A percentile compares a stretch with the other conserved stretches of the same genome.
Conservation (phyloP, 2,329 filamentous ascomycete species). For the Phaeosphaeria sp. region DNA sequence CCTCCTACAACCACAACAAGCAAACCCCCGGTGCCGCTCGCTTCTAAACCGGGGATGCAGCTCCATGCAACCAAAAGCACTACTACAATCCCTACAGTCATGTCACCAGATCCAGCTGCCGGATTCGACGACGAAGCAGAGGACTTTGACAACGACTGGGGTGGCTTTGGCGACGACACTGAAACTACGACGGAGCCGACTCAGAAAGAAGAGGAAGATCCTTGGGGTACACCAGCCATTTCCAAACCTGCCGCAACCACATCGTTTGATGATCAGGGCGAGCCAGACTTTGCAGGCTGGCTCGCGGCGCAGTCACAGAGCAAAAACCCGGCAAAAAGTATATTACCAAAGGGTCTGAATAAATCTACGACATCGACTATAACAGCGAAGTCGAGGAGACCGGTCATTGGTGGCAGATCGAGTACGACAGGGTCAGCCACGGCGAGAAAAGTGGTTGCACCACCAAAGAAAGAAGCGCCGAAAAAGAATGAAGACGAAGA, state of each 20-base stretch:
- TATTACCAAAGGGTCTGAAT: conserved; percentile 81
- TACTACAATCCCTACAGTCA: conserved; percentile 34
- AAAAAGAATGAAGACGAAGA: conserved; percentile 52
- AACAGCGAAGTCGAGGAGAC: conserved; percentile 39
- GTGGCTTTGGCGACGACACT: conserved; percentile 67
- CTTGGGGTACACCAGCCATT: conserved; percentile 56
- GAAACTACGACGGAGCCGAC: conserved; percentile 22
- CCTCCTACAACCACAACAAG: conserved; percentile 51
- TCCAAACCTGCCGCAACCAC: conserved; percentile 48
- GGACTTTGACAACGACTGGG: conserved; percentile 78
- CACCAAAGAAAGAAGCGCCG: conserved; percentile 41
- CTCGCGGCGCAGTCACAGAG: conserved; percentile 82
- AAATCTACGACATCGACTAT: conserved; percentile 58
- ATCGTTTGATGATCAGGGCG: conserved; percentile 80
- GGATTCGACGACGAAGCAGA: conserved; percentile 59
- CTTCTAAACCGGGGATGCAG: conserved; percentile 48
- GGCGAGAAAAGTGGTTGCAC: conserved; percentile 36
- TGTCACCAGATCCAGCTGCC: conserved; percentile 55
- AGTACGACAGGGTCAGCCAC: conserved; percentile 33
- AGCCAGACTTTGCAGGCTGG: conserved; percentile 97
- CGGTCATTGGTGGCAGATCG: conserved; percentile 37
- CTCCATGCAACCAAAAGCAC: conserved; percentile 36
- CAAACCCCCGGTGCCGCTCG: conserved; percentile 60
- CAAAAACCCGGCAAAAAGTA: conserved; percentile 69
- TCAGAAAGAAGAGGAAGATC: conserved; percentile 62